Conservation (phyloP, 805 yeast genomes). For the Suhomyces pyralidae region DNA sequence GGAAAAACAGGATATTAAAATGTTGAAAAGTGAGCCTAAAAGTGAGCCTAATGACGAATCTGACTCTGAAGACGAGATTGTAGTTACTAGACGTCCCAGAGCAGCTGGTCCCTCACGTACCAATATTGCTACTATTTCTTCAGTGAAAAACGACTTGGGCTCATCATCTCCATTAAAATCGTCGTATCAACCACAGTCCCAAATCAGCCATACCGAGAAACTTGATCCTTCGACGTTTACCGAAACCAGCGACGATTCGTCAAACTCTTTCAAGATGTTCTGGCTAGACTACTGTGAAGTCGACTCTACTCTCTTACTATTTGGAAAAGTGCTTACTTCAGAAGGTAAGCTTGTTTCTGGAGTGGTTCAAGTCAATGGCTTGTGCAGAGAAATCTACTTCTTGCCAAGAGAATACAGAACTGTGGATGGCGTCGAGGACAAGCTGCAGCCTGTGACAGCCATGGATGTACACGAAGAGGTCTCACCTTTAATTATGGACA, state of each 20-base stretch:
- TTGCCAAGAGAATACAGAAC: slow-evolving; percentile 58
- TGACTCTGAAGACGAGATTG: slow-evolving; percentile 58
- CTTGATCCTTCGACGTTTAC: slow-evolving; percentile 23
- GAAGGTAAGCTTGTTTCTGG: slow-evolving; percentile 67
- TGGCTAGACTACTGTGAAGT: slow-evolving; percentile 90
- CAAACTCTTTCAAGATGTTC: slow-evolving; percentile 62
- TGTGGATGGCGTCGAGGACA: slow-evolving; percentile 36
- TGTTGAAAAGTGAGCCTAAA: neutral
- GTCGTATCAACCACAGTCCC: slow-evolving; percentile 11
- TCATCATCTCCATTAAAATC: slow-evolving; percentile 21
- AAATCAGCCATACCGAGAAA: slow-evolving; percentile 32
- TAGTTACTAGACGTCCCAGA: slow-evolving; percentile 51
- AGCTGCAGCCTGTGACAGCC: slow-evolving; percentile 41
- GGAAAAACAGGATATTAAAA: slow-evolving; percentile 1
- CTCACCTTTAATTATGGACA: slow-evolving; percentile 57
- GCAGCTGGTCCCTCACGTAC: slow-evolving; percentile 39
- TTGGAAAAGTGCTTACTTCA: slow-evolving; percentile 71
- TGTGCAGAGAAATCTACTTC: slow-evolving; percentile 70
- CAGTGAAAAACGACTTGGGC: slow-evolving; percentile 24
- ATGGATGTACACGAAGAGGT: slow-evolving; percentile 79
- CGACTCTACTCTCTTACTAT: slow-evolving; percentile 63
- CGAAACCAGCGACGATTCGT: slow-evolving; percentile 15
- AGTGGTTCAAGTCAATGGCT: slow-evolving; percentile 68
- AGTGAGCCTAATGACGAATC: slow-evolving; percentile 19
- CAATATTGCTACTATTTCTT: slow-evolving; percentile 38